phyloP scores from a whole-genome alignment of 306 rosid genomes.

The Malus domestica region DNA sequence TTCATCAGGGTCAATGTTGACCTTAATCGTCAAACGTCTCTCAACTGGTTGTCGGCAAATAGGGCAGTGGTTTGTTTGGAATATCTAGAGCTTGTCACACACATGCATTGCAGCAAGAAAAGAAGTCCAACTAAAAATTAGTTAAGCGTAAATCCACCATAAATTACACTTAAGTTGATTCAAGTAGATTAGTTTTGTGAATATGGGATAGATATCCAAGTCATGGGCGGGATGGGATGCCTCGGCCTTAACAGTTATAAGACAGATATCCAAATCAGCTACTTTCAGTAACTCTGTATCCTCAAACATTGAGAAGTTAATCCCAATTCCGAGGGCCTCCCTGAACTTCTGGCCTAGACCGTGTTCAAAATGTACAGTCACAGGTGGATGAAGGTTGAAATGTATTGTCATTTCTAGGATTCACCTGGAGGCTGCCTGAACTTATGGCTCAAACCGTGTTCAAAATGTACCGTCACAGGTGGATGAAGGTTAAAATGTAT shows the following conservation, averaged over 20 bases:
- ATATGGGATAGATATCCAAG: conserved; percentile 9
- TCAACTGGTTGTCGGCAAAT: conserved; percentile 93
- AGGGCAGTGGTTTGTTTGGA: conserved; percentile 84
- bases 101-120: conserved; percentile 72
- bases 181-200: neutral
- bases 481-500: no score
- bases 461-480: no score
- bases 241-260: conserved; percentile 81
- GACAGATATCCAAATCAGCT: conserved; percentile 55
- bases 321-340: conserved; percentile 45
- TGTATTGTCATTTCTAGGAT: no score
- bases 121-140: conserved; percentile 8
- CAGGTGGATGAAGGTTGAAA: conserved; percentile 26
- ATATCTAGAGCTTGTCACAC: conserved; percentile 83
- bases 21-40: conserved; percentile 87
- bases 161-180: neutral
- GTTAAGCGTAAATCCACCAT: neutral
- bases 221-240: conserved; percentile 35
- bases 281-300: conserved; percentile 58
- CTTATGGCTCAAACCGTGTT: no score
- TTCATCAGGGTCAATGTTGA: conserved; percentile 49
- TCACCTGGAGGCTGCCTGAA: no score
- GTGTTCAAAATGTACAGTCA: no score
- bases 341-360: no score
- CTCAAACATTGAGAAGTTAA: conserved; percentile 56